Evolutionary conservation across 2,329 filamentous ascomycete species (phyloP), one percentile per base, ranked within the genome.

Genomic region (Phoma sp.): DNA sequence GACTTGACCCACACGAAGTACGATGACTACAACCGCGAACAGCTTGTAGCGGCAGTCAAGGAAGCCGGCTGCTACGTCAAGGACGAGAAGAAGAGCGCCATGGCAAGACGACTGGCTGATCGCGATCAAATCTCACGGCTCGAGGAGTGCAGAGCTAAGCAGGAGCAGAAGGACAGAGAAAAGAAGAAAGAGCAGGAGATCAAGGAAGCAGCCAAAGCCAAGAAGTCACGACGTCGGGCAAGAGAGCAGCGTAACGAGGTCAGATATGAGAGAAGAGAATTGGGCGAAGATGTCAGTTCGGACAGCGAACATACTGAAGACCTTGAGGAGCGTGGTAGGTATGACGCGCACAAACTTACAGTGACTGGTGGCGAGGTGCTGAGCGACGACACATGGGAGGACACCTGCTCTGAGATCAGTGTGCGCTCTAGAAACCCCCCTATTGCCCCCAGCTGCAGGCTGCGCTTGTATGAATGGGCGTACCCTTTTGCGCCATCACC

Each of bases 41-140:
- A 68, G 25, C 65, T 74, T 0, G 43, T 61, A 6, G 30, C 45
- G 13, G 59, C 58, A 4, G 52, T 59, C 7, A 64, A 60, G 13
- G 65, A 60, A n/a, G 58, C 59, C 2, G 53, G 58, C 9, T 42
- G 68, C 40, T 69, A 61, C n/a, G 42, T 57, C 10, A 70, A 71
- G 30, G 68, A 72, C 25, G 67, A 71, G 65, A 65, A 61, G 40
- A 73, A 73, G 39, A 52, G 53, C 25, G 58, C 62, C 35, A 69
- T 72, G 62, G 62, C 62, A 7, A 57, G 54, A n/a, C 52, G 47
- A 4, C 41, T 73, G 4, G 67, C 60, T 7, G 52, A 62, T 1
- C 18, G 44, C 8, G 52, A 54, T n/a, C 40, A 22, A 14, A 36
- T 32, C 6, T 10, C 30, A 45, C 59, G 13, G 38, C 39, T n/a